Percentiles rank a stretch among this genome's conserved stretches.
These are phyloP conservation scores for Orbilia javanica DNA, from an alignment of 2,329 filamentous ascomycete genomes.

Conservation along the genomic window DNA sequence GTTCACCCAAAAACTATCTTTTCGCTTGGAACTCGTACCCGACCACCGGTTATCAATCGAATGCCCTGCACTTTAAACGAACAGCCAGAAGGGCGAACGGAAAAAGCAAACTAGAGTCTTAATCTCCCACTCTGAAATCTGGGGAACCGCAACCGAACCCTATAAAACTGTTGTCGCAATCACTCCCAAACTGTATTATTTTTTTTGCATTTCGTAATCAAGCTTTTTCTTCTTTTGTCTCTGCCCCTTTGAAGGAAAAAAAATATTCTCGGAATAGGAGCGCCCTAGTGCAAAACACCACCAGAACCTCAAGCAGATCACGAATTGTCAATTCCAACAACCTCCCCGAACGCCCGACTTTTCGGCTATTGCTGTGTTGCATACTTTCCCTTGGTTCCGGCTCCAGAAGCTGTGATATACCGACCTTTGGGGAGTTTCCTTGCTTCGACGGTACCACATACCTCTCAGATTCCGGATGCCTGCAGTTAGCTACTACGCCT, in stretches of 20 bases:
- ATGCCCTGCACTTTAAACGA: constrained; percentile 42
- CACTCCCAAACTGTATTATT: constrained; percentile 22
- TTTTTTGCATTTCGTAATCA: constrained; percentile 21
- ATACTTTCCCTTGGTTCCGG: constrained; percentile 1
- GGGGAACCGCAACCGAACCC: constrained; percentile 56
- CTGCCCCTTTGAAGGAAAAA: constrained; percentile 22
- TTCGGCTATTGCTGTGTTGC: constrained; percentile 36
- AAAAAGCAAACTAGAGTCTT: constrained; percentile 51
- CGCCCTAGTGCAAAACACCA: neutral
- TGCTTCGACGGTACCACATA: constrained; percentile 16
- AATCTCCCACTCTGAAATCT: constrained; percentile 54
- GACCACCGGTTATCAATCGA: constrained; percentile 36
- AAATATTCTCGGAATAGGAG: neutral
- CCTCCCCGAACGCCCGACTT: constrained; percentile 6
- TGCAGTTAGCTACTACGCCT: constrained; percentile 8
- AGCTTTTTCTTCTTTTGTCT: constrained; percentile 16
- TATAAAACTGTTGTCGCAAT: constrained; percentile 48
- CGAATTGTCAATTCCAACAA: constrained; percentile 6
- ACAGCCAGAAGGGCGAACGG: constrained; percentile 40
- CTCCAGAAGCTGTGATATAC: constrained; percentile 32
- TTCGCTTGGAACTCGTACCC: constrained; percentile 50
- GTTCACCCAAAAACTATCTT: constrained; percentile 20
- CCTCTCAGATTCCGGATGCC: constrained; percentile 33
- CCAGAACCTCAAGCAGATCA: neutral
- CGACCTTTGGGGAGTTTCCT: constrained; percentile 17